Percentiles rank a stretch among this genome's conserved stretches.
phyloP scores from a whole-genome alignment of 441 rosid genomes.

The Euphorbia corollata region DNA sequence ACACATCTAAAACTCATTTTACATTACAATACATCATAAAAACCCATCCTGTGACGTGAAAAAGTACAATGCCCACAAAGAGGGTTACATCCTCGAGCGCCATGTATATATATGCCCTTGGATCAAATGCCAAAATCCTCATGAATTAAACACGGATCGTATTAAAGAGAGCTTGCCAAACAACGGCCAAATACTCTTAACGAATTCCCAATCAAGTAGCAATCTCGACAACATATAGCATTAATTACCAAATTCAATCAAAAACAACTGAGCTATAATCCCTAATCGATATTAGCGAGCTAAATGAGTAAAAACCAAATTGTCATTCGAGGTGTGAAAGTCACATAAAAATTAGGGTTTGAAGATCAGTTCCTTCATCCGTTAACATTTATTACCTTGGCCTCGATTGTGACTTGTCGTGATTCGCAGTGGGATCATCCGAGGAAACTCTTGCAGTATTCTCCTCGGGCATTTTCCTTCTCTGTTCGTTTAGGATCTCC shows the following conservation, averaged over 20 bases:
- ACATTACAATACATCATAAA: not conserved
- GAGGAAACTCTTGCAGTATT: slow-evolving; percentile 35
- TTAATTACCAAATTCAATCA: not conserved
- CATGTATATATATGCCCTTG: not conserved
- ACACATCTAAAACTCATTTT: not conserved
- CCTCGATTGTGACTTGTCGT: slow-evolving; percentile 44
- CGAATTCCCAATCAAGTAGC: not conserved
- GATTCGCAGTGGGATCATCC: slow-evolving; percentile 23
- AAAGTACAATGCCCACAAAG: not conserved
- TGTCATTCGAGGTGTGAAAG: not conserved
- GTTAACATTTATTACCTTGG: slow-evolving; percentile 38
- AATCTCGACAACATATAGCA: slow-evolving; percentile 1
- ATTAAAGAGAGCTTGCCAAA: not conserved
- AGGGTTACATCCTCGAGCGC: not conserved
- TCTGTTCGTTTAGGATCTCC: not conserved
- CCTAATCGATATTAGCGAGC: slow-evolving; percentile 6
- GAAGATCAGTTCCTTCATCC: not conserved
- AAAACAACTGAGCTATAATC: not conserved
- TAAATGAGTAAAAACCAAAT: not conserved
- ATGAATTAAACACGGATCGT: not conserved
- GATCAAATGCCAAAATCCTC: not conserved
- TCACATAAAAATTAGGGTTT: not conserved
- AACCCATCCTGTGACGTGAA: not conserved
- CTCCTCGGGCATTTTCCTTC: slow-evolving; percentile 44
- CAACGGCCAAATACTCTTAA: not conserved